Evolutionary conservation across 306 rosid genomes (phyloP).

Genomic region (Rosa lucieae): DNA sequence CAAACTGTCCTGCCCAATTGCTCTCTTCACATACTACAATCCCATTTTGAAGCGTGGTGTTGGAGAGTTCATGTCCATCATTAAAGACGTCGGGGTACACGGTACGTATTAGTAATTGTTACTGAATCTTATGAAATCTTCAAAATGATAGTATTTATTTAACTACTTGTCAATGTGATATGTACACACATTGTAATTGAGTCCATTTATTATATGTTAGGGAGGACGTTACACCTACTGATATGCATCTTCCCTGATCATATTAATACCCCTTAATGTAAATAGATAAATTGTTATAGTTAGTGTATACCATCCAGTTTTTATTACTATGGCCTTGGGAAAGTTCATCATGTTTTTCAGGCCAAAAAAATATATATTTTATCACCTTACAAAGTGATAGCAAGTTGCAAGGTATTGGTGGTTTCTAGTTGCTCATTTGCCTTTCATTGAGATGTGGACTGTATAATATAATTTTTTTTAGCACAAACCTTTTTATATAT

Average conservation of each 20-base stretch:
- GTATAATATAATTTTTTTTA: neutral
- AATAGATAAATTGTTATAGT: neutral
- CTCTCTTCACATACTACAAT: constrained; percentile 84
- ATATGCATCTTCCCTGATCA: neutral
- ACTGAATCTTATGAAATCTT: constrained; percentile 8
- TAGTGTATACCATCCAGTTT: neutral
- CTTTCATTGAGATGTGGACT: neutral
- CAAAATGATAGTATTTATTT: constrained; percentile 5
- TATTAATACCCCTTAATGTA: neutral
- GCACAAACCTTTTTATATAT: neutral
- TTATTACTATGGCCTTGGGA: neutral
- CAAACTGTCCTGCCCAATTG: constrained; percentile 76
- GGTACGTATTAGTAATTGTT: constrained; percentile 47
- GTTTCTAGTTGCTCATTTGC: neutral
- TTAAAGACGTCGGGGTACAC: constrained; percentile 67
- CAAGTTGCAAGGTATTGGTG: neutral
- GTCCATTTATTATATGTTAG: neutral
- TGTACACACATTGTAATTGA: neutral
- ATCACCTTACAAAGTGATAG: neutral
- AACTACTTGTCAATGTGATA: constrained; percentile 3
- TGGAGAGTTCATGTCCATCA: constrained; percentile 61
- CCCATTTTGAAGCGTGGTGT: constrained; percentile 89
- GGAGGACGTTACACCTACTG: neutral
- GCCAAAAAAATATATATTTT: neutral
- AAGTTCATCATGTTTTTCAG: neutral